Base-by-base conservation (phyloP, 2,329 filamentous ascomycete species). In the Daldinia sp. region DNA sequence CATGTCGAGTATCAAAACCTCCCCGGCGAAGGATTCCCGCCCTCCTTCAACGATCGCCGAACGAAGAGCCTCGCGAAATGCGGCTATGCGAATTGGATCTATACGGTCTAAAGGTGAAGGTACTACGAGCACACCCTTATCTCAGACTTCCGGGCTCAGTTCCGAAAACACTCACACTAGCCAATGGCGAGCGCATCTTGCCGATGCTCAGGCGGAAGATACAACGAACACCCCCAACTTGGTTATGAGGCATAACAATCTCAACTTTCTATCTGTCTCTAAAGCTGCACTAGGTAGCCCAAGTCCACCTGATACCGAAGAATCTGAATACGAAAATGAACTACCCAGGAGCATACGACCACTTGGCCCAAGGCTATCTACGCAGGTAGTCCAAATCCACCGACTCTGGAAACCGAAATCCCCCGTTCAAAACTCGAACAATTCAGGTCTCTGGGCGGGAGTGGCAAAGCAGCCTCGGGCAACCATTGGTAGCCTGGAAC, bases 301-400 rank as follows among this genome's bases (percentile, higher is more conserved):
- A 35, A 88, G 86, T 53, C 86, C 86, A 56, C 84, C 85, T 6
- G 85, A 88, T 60, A 87, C 83, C 15, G 82, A 86, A 63, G 79
- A 82, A 58, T 82, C 82, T n/a, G 82, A 82, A 51, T 79, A 79
- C 37, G 80, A 82, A 35, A 74, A 54, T 18, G 77, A 78, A 39
- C 44, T 68, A 13, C 71, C 75, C 39, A 65, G 59, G 63, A 65
- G 44, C n/a, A 23, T 58, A 50, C 61, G 72, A 46, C 51, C 33
- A 54, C 39, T 72, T 13, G 70, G 30, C 35, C 15, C 67, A 2
- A 51, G 56, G 30, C 18, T 62, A 28, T 68, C 50, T 23, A 44
- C 65, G 48, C 39, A 68, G 9, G 42, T 41, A 33, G 35, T 50
- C 39, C 62, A 65, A 51, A 35, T 61, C 28, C 61, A 69, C 35